phyloP scores from a whole-genome alignment of 345 rosid genomes.

The Kandelia obovata region DNA sequence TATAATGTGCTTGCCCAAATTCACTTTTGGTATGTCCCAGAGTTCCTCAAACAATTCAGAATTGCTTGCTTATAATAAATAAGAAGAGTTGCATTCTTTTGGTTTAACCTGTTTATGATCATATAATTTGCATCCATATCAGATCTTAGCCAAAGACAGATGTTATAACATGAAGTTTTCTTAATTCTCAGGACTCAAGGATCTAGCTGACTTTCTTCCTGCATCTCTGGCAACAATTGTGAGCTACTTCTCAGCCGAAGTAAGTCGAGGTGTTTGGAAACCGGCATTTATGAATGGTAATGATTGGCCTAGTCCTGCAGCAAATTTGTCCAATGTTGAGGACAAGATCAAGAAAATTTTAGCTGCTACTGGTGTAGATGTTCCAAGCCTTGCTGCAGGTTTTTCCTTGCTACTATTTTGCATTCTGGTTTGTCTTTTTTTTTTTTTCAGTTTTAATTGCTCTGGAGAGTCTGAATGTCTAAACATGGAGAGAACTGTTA shows the following conservation, averaged over 20 bases:
- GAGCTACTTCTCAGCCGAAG: constrained; percentile 93
- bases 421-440: background rate
- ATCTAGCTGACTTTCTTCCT: constrained; percentile 86
- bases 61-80: background rate
- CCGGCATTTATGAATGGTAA: constrained; percentile 96
- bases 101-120: background rate
- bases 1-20: constrained; percentile 7
- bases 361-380: constrained; percentile 90
- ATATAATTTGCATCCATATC: background rate
- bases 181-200: constrained; percentile 73
- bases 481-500: background rate
- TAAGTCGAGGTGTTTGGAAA: constrained; percentile 93
- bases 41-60: no score
- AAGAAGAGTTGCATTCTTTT: background rate
- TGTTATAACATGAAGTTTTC: constrained; percentile 5
- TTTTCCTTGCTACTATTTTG: constrained; percentile 10
- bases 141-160: background rate
- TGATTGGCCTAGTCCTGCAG: constrained; percentile 99
- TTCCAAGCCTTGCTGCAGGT: constrained; percentile 85
- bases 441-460: background rate
- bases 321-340: constrained; percentile 76
- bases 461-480: background rate
- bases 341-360: constrained; percentile 78
- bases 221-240: constrained; percentile 83
- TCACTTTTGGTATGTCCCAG: background rate